Conservation (phyloP, 768 basidiomycete genomes). For the Mycena rosella region DNA sequence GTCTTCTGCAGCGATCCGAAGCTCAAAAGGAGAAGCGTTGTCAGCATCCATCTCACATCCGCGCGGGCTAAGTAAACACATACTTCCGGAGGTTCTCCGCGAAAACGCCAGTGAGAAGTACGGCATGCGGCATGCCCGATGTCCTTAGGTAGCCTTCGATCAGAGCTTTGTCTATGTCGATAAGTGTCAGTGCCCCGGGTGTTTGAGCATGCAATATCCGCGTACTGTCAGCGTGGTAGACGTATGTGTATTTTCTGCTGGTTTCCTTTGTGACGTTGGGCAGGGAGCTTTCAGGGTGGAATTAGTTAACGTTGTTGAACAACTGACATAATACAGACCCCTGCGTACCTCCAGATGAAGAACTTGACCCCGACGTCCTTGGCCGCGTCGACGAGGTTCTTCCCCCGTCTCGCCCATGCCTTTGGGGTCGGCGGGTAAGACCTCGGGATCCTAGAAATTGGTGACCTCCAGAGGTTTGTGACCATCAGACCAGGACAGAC, state of each 20-base stretch:
- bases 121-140: constrained; percentile 31
- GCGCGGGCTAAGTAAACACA: background rate
- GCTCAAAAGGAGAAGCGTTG: background rate
- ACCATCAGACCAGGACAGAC: background rate
- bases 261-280: background rate
- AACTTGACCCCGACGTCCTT: constrained; percentile 16
- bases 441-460: background rate
- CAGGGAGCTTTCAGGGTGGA: background rate
- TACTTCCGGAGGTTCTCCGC: constrained; percentile 36
- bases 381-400: constrained; percentile 29
- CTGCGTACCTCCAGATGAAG: constrained; percentile 32
- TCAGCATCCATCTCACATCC: too few species aligned
- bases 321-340: background rate
- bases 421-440: background rate
- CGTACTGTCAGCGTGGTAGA: constrained; percentile 12
- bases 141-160: constrained; percentile 31
- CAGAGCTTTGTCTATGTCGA: constrained; percentile 29
- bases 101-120: constrained; percentile 29
- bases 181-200: background rate
- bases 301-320: background rate
- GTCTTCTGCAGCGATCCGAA: constrained; percentile 24
- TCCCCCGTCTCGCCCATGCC: background rate
- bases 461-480: background rate
- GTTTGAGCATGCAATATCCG: background rate
- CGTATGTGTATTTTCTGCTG: background rate